Evolutionary conservation across 2,329 filamentous ascomycete species (phyloP).

Genomic region (Fusarium guadeloupense): DNA sequence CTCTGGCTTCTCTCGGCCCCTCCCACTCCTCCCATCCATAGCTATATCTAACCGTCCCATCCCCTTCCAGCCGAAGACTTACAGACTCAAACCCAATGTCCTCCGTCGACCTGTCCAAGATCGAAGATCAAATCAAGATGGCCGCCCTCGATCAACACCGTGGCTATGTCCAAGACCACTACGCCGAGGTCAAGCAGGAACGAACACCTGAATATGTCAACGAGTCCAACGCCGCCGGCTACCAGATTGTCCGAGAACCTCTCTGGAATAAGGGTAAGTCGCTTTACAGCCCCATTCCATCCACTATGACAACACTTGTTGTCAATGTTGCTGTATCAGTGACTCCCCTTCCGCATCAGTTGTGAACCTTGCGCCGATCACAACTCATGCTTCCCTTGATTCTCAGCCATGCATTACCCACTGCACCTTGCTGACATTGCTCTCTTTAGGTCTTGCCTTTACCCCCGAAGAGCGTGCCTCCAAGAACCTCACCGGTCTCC

Average conservation of each 20-base stretch:
- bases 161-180: slow-evolving; percentile 67
- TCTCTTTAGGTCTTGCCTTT: slow-evolving; percentile 66
- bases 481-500: slow-evolving; percentile 72
- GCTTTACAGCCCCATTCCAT: slow-evolving; percentile 16
- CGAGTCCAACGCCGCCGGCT: slow-evolving; percentile 63
- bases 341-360: not conserved
- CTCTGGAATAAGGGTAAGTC: slow-evolving; percentile 71
- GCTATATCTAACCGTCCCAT: slow-evolving; percentile 61
- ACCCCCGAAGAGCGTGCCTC: slow-evolving; percentile 69
- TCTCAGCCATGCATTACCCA: not conserved
- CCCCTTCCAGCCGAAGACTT: slow-evolving; percentile 60
- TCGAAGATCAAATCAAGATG: slow-evolving; percentile 69
- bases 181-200: slow-evolving; percentile 64
- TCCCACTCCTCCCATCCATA: slow-evolving; percentile 50
- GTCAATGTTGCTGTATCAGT: slow-evolving; percentile 19
- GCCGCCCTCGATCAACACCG: slow-evolving; percentile 67
- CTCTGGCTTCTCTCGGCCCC: slow-evolving; percentile 48
- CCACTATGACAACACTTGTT: slow-evolving; percentile 22
- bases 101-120: slow-evolving; percentile 63
- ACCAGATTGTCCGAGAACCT: slow-evolving; percentile 69
- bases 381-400: not conserved
- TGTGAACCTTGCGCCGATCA: not conserved
- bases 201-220: slow-evolving; percentile 63
- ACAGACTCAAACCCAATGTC: slow-evolving; percentile 65
- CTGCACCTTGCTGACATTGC: slow-evolving; percentile 19